phyloP scores from a whole-genome alignment of 441 rosid species.

The Raphanus hybrid region DNA sequence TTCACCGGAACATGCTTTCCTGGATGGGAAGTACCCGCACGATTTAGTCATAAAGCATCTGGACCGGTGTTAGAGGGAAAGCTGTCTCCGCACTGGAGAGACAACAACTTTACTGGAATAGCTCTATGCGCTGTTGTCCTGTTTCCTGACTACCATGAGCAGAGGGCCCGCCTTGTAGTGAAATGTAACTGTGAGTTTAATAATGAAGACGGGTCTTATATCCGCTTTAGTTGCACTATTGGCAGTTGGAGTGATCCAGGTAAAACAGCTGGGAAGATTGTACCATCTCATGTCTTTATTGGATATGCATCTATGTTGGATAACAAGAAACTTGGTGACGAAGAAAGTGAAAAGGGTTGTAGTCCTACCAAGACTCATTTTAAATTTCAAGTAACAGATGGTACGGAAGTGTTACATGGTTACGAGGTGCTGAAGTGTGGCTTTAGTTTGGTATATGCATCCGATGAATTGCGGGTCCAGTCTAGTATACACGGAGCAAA shows the following conservation, averaged over 20 bases:
- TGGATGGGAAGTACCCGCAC: conserved; percentile 15
- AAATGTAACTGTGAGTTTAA: background rate
- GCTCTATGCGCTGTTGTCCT: conserved; percentile 21
- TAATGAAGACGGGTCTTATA: background rate
- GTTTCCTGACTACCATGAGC: background rate
- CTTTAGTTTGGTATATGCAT: background rate
- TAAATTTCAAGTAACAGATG: conserved; percentile 21
- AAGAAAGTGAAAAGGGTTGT: background rate
- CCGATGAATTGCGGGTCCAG: conserved; percentile 3
- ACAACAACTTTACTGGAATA: background rate
- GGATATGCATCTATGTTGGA: background rate
- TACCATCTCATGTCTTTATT: conserved; percentile 15
- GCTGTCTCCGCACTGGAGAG: conserved; percentile 19
- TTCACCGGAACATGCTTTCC: conserved; percentile 11
- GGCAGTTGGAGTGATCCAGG: conserved; percentile 6
- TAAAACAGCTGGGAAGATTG: background rate
- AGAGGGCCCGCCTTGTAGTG: background rate
- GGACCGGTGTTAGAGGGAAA: conserved; percentile 9
- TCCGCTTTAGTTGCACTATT: background rate
- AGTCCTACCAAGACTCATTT: background rate
- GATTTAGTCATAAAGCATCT: conserved; percentile 5
- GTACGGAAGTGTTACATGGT: background rate
- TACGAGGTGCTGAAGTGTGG: conserved; percentile 12
- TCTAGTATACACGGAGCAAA: background rate
- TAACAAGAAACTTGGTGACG: background rate